Percentiles rank a stretch among this genome's conserved stretches.
phyloP scores from a whole-genome alignment of 2,329 filamentous ascomycete genomes.

The Ceratocystis cacaofunesta region DNA sequence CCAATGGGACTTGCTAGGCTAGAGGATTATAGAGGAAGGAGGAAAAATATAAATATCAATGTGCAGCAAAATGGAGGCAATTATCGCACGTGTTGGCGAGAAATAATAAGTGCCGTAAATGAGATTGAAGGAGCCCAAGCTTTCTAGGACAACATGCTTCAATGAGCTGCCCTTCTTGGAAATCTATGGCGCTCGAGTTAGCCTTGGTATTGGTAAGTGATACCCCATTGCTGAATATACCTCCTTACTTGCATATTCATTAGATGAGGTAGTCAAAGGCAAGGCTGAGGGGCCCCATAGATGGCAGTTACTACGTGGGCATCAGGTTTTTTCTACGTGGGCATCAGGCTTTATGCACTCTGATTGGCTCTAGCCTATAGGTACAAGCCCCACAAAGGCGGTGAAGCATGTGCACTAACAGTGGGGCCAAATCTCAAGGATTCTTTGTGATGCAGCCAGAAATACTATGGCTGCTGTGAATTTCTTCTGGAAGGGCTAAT shows the following conservation, averaged over 20 bases:
- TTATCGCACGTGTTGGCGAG: not conserved
- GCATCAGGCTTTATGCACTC: too few relatives aligned
- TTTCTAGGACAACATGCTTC: not conserved
- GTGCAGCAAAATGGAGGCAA: not conserved
- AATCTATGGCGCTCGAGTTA: not conserved
- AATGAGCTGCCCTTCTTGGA: slow-evolving; percentile 4
- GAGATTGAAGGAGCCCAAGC: slow-evolving; percentile 20
- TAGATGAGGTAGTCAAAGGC: not conserved
- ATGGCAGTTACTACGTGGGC: too few relatives aligned
- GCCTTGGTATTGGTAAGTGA: too few relatives aligned
- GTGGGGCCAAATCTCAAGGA: too few relatives aligned
- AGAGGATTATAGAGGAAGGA: not conserved
- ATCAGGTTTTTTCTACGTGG: too few relatives aligned
- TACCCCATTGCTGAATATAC: not conserved
- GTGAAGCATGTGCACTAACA: too few relatives aligned
- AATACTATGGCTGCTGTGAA: too few relatives aligned
- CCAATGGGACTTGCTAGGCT: not conserved
- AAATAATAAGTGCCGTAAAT: not conserved
- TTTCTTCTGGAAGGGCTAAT: too few relatives aligned
- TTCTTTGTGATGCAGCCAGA: too few relatives aligned
- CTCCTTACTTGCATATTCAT: not conserved
- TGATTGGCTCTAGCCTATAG: too few relatives aligned
- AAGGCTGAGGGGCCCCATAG: too few relatives aligned
- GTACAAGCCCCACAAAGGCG: too few relatives aligned
- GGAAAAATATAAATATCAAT: not conserved